Evolutionary conservation across 2,329 filamentous ascomycete genomes (phyloP).

Genomic region (Coccinonectria pachysandricola): DNA sequence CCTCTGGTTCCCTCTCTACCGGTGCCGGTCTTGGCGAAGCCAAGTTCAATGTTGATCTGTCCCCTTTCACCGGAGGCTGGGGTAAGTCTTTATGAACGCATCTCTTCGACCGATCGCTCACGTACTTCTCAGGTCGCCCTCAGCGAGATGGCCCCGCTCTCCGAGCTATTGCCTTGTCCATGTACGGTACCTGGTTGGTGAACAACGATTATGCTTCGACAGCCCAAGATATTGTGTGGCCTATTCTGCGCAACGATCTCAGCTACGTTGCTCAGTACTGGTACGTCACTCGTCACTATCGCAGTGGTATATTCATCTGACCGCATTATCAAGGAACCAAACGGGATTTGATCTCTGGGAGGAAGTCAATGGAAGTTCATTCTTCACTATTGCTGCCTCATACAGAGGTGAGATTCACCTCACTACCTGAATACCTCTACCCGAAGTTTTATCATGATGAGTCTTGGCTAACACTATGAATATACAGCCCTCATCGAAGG

Average conservation of each 20-base stretch:
- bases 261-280: conserved; percentile 66
- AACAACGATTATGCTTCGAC: conserved; percentile 51
- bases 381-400: conserved; percentile 64
- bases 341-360: conserved; percentile 75
- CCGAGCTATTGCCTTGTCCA: conserved; percentile 61
- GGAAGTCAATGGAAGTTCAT: conserved; percentile 65
- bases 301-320: neutral
- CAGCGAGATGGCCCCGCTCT: conserved; percentile 73
- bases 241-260: conserved; percentile 65
- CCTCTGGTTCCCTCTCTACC: conserved; percentile 47
- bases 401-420: conserved; percentile 59
- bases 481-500: conserved; percentile 52
- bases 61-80: conserved; percentile 58
- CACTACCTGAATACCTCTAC: no score
- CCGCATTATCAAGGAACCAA: conserved; percentile 31
- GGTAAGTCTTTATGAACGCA: no score
- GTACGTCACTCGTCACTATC: conserved; percentile 19
- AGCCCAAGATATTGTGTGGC: conserved; percentile 53
- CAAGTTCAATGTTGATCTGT: conserved; percentile 58
- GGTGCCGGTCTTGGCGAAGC: conserved; percentile 56
- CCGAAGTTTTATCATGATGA: no score
- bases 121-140: conserved; percentile 55
- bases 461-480: no score
- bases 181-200: conserved; percentile 63
- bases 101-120: no score